These are phyloP conservation scores for Euphorbia corollata DNA, from an alignment of 441 rosid species.

Conservation along the genomic window DNA sequence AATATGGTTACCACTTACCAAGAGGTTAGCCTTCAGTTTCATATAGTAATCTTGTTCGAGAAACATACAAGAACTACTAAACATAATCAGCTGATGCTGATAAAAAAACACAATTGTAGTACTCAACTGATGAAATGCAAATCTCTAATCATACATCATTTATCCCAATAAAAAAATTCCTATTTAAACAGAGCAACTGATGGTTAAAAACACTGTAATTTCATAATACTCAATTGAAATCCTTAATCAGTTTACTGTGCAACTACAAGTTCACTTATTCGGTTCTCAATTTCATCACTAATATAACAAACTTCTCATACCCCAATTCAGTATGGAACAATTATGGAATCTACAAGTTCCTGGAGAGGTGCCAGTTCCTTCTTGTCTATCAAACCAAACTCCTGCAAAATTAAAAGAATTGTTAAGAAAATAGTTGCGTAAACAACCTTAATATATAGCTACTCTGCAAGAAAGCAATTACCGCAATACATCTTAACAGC, in stretches of 20 bases:
- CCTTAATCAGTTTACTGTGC: constrained; percentile 12
- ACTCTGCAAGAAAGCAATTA: neutral
- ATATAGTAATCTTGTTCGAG: too few relatives aligned
- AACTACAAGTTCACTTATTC: constrained; percentile 6
- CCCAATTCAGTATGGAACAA: constrained; percentile 45
- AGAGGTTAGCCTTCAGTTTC: too few relatives aligned
- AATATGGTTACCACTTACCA: too few relatives aligned
- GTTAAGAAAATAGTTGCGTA: neutral
- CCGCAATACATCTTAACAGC: neutral
- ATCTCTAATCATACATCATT: neutral
- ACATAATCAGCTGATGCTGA: neutral
- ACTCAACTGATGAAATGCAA: neutral
- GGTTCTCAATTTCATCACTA: constrained; percentile 6
- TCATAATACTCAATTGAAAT: neutral
- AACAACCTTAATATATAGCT: neutral
- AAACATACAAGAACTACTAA: neutral
- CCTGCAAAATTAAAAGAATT: constrained; percentile 35
- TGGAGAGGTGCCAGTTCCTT: constrained; percentile 97
- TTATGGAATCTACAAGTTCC: constrained; percentile 84
- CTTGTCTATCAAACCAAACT: constrained; percentile 90
- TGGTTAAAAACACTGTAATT: constrained; percentile 1
- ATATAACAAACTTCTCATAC: constrained; percentile 7
- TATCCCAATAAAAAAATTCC: neutral
- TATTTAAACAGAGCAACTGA: constrained; percentile 2
- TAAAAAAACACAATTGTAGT: neutral